Base-by-base conservation (phyloP, 169 alveolate genomes). In the Plasmodium yoelii region DNA sequence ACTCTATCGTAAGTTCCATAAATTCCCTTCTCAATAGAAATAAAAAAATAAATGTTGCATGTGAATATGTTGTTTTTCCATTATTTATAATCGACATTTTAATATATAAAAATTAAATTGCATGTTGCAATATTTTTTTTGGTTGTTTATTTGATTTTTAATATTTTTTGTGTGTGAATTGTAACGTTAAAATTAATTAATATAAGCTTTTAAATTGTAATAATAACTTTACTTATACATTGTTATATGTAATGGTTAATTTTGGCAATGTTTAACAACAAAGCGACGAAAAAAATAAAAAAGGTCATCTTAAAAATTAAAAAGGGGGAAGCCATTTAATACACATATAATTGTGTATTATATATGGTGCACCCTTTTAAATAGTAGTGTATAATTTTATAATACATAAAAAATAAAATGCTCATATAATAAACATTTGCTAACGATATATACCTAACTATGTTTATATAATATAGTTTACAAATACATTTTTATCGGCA, bases 11-110 rank as follows among this genome's bases (percentile, higher is more conserved):
- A 65, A 59, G 28, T 19, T 70, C 47, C 73, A 26, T 86, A 44
- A 49, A 86, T 15, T 15, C 47, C 55, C 51, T 86, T 59, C 61
- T 86, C 56, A 70, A 53, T 19, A 34, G 49, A 15, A 86, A 59
- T 13, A 24, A 53, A 26, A 51, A 24, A 18, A 49, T 59, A 57
- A 86, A 70, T 44, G 60, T 86, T n/a, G 8, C 28, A 22, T 57
- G 87, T 46, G 91, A 86, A 49, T 24, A 86, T 34, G 49, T 86
- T 22, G 74, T 86, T 19, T 86, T 86, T 24, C 91, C 91, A 8
- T 60, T 86, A 59, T 86, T 59, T 70, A 86, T 86, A 56, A 86
- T 86, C 10, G 91, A 86, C 34, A 86, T 86, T 69, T 86, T 86
- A 55, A 61, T 86, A 57, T 18, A 59, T 42, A 24, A 59, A 26